Evolutionary conservation across 2,329 filamentous ascomycete species (phyloP), one percentile per base, ranked within the genome.

Genomic region (Verruconis gallopava): DNA sequence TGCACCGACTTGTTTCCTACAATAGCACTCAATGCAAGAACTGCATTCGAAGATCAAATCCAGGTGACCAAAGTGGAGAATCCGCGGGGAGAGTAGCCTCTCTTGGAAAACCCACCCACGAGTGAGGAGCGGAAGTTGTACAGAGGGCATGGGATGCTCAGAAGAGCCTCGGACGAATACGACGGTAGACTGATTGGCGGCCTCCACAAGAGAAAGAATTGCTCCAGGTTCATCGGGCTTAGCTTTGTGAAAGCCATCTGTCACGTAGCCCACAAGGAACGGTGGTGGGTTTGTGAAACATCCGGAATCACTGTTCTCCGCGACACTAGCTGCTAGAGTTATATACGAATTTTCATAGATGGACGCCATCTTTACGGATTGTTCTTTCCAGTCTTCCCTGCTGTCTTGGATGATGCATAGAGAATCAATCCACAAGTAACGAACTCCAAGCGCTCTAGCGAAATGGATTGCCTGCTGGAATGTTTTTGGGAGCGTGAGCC

Each of bases 91-190:
- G 25, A 42, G 30, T 4, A 42, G 32, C 6, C 39, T 13, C 17
- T 42, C 39, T 36, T 42, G 39, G 17, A 17, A 22, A 17, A 42
- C 39, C 39, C 39, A 42, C 15, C 28, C 39, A 14, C 39, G 39
- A 9, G 6, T n/a, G 6, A 30, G 25, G 6, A 30, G n/a, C 9
- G 25, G 25, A 9, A 30, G n/a, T 9, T 9, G 6, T n/a, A 9
- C n/a, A 9, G 25, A 30, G 25, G 25, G 25, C 25, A 30, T 9
- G n/a, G 9, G 6, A 30, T 30, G 25, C n/a, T 30, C n/a, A 9
- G 25, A 9, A 30, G 6, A 9, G 6, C 25, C 25, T 30, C n/a
- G 6, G n/a, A 30, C n/a, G 25, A 30, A 30, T 30, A 30, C 25
- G 9, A 30, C 9, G 6, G 25, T n/a, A n/a, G 9, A 9, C 25